These are phyloP conservation scores for Pseudogymnoascus sp. DNA, from an alignment of 2,329 filamentous ascomycete genomes.

Conservation along the genomic window DNA sequence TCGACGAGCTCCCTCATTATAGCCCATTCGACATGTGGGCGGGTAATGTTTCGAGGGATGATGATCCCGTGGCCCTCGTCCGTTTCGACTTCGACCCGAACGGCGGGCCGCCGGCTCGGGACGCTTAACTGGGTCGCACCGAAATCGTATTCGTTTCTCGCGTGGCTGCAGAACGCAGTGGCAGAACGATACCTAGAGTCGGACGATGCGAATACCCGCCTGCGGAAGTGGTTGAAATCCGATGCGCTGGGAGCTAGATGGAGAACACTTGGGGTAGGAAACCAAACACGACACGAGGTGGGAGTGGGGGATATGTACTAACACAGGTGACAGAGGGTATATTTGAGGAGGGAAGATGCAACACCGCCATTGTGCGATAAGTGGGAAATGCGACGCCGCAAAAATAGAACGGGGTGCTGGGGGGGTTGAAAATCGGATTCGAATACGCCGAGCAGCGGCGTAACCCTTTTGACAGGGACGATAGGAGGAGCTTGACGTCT, in stretches of 20 bases:
- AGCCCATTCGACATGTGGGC: background rate
- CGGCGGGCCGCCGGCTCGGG: background rate
- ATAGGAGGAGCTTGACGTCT: background rate
- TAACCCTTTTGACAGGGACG: background rate
- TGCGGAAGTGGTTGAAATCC: background rate
- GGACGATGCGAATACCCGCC: background rate
- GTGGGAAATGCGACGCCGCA: background rate
- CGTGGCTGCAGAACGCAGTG: background rate
- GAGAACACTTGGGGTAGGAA: background rate
- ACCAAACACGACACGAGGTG: background rate
- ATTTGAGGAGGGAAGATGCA: background rate
- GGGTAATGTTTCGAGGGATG: background rate
- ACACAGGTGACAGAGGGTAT: background rate
- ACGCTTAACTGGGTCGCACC: background rate
- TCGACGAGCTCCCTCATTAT: background rate
- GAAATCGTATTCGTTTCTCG: background rate
- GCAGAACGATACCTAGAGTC: background rate
- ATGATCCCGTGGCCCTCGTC: background rate
- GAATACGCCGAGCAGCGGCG: background rate
- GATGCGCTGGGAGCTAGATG: background rate
- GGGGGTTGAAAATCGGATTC: background rate
- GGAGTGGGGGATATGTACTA: background rate
- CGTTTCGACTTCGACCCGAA: background rate
- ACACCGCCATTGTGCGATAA: background rate
- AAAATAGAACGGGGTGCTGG: background rate